Evolutionary conservation across 2,329 filamentous ascomycete genomes (phyloP).

Genomic region (Leptographium procerum): DNA sequence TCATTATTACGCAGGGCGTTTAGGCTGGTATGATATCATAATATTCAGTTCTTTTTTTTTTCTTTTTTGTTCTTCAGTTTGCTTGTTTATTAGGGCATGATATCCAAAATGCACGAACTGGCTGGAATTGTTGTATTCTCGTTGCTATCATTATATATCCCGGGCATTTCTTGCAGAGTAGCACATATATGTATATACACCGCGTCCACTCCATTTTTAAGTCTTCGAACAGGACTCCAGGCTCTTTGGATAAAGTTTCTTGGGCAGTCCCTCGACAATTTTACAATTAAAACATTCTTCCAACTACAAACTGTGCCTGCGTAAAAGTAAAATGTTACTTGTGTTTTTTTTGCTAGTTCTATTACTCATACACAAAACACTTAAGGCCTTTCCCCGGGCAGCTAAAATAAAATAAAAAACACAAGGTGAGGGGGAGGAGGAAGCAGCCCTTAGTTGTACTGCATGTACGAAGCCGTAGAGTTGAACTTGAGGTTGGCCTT

Average conservation of each 20-base stretch:
- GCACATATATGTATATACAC: background rate
- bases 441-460: conserved; percentile 98
- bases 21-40: background rate
- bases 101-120: background rate
- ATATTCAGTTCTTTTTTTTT: background rate
- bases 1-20: background rate
- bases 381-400: background rate
- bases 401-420: too few relatives aligned
- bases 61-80: background rate
- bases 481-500: conserved; percentile 99
- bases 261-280: too few relatives aligned
- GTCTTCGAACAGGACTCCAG: too few relatives aligned
- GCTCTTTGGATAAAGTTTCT: too few relatives aligned
- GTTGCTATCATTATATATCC: background rate
- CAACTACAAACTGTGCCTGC: too few relatives aligned
- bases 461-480: conserved; percentile 94
- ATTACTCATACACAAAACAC: background rate
- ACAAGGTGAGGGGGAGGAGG: too few relatives aligned
- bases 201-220: too few relatives aligned
- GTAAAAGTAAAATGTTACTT: background rate
- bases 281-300: too few relatives aligned
- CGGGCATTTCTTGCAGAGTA: background rate
- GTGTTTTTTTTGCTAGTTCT: background rate
- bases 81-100: background rate
- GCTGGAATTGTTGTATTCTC: background rate